Evolutionary conservation across 2,329 filamentous ascomycete genomes (phyloP).

Genomic region (Didymella arachidicola): DNA sequence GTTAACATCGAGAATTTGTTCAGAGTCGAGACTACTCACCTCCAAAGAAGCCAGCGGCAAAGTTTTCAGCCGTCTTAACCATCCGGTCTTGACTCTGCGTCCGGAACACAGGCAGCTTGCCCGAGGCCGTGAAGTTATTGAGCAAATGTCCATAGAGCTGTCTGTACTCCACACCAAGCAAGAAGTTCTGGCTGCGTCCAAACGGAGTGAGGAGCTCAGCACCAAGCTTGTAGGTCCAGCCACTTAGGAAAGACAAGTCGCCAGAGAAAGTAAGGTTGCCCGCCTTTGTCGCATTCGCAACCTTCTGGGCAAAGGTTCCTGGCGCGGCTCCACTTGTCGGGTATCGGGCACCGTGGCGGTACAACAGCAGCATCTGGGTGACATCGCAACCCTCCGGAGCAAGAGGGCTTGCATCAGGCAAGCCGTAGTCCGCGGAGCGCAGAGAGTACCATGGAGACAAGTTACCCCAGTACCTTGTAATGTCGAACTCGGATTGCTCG

Average conservation of each 20-base stretch:
- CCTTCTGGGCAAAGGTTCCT: constrained; percentile 35
- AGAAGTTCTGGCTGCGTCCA: constrained; percentile 50
- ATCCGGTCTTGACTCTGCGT: constrained; percentile 44
- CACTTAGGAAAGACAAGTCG: constrained; percentile 36
- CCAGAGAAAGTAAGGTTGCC: constrained; percentile 35
- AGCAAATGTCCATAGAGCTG: constrained; percentile 55
- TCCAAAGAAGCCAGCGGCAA: constrained; percentile 45
- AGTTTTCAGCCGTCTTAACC: constrained; percentile 46
- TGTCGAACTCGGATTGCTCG: constrained; percentile 34
- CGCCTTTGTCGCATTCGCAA: constrained; percentile 38
- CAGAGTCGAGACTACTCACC: neutral
- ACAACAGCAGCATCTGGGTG: constrained; percentile 41
- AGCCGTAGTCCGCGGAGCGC: constrained; percentile 38
- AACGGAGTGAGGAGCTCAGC: constrained; percentile 44
- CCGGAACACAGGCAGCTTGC: constrained; percentile 51
- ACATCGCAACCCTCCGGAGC: constrained; percentile 38
- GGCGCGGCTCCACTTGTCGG: constrained; percentile 40
- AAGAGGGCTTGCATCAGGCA: constrained; percentile 38
- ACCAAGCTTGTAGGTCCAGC: constrained; percentile 43
- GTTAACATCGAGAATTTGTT: neutral
- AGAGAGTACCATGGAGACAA: constrained; percentile 43
- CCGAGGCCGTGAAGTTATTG: constrained; percentile 53
- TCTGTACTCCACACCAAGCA: constrained; percentile 52
- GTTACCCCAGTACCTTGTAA: constrained; percentile 44
- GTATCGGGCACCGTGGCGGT: constrained; percentile 43